These are phyloP conservation scores for Ceratocystis alfenasii DNA, from an alignment of 2,329 filamentous ascomycete genomes.

Conservation along the genomic window DNA sequence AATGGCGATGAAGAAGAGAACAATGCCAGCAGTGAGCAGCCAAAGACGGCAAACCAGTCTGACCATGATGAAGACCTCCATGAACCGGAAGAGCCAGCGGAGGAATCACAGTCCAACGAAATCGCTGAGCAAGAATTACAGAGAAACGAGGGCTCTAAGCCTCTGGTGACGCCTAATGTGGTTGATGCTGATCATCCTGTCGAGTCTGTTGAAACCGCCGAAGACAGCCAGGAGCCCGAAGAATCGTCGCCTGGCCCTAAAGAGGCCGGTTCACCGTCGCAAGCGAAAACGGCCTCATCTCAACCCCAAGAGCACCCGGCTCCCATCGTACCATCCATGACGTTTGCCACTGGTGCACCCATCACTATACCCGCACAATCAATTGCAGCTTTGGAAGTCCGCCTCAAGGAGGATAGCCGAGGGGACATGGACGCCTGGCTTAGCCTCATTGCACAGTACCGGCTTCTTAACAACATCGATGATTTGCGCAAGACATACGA, in stretches of 20 bases:
- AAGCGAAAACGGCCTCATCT: background rate
- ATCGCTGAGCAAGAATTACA: background rate
- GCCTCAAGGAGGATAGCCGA: constrained; percentile 81
- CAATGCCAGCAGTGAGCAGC: background rate
- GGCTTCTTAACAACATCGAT: constrained; percentile 68
- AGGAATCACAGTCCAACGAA: background rate
- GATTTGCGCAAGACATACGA: constrained; percentile 71
- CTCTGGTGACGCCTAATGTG: background rate
- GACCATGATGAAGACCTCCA: constrained; percentile 10
- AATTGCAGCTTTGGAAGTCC: constrained; percentile 72
- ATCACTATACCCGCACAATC: constrained; percentile 28
- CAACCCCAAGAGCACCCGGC: background rate
- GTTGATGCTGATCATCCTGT: constrained; percentile 7
- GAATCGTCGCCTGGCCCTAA: background rate
- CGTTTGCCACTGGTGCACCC: constrained; percentile 6
- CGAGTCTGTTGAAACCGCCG: constrained; percentile 1
- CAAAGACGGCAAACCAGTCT: background rate
- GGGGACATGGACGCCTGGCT: constrained; percentile 91
- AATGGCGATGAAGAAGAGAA: constrained; percentile 27
- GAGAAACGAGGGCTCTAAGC: too few species aligned
- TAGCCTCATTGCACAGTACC: constrained; percentile 72
- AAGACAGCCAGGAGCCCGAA: constrained; percentile 14
- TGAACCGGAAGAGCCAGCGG: constrained; percentile 8
- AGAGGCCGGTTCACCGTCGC: background rate
- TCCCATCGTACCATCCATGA: constrained; percentile 10